phyloP scores from a whole-genome alignment of 192 early-diverging fungal genomes.

The Phlyctochytrium arcticum region DNA sequence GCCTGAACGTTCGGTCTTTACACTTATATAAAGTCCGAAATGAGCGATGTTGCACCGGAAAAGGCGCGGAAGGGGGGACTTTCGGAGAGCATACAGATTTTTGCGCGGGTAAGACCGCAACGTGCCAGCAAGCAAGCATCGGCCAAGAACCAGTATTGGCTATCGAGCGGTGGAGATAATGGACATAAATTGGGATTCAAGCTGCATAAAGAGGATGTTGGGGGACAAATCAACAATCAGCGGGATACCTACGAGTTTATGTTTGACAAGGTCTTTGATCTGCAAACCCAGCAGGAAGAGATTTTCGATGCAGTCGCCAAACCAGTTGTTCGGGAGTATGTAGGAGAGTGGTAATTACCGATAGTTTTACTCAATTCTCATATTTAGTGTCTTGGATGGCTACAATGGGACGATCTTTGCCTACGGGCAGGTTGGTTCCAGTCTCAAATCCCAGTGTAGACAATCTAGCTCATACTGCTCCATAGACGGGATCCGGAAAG shows the following conservation, averaged over 20 bases:
- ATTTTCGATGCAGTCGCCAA: slow-evolving; percentile 62
- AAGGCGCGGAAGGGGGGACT: no score
- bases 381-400: slow-evolving; percentile 50
- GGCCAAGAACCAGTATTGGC: slow-evolving; percentile 25
- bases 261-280: slow-evolving; percentile 57
- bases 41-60: no score
- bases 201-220: slow-evolving; percentile 45
- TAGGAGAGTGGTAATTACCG: background rate
- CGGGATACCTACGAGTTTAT: slow-evolving; percentile 49
- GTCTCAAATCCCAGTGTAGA: background rate
- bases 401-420: slow-evolving; percentile 66
- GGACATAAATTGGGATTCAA: slow-evolving; percentile 40
- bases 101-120: slow-evolving; percentile 46
- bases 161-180: background rate
- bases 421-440: slow-evolving; percentile 46
- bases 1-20: no score
- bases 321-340: slow-evolving; percentile 50
- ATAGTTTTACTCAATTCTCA: slow-evolving; percentile 5
- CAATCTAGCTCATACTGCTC: background rate
- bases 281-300: slow-evolving; percentile 50
- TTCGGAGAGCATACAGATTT: slow-evolving; percentile 56
- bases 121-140: slow-evolving; percentile 26
- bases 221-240: slow-evolving; percentile 56
- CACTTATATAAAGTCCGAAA: no score
- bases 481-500: slow-evolving; percentile 60